Evolutionary conservation across 1,284 basidiomycete species (phyloP), one percentile per base, ranked within the genome.

Genomic region (Athelia sp.): DNA sequence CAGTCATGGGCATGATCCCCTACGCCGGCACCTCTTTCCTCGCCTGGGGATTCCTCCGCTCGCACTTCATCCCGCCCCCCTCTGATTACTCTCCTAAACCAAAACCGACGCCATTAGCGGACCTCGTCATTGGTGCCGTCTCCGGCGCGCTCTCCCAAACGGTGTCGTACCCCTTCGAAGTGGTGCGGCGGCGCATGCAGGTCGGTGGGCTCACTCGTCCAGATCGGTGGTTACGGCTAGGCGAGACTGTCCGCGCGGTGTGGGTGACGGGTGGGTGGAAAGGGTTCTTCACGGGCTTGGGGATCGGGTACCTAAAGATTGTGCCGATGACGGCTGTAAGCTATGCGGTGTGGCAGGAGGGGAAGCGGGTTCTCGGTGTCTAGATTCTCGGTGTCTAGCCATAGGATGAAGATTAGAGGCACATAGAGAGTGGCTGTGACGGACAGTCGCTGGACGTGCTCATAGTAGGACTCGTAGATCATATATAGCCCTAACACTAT

Each of bases 1-100:
- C 92, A n/a, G 69, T 97, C 40, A 67, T 82, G 19, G 94, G 94
- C 38, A 98, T 98, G 83, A 76, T 99, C 17, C 97, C 97, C 0
- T 99, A 99, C 61, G 94, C 95, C 1, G 97, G 97, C 8, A 94
- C 93, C 1, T 93, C 90, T 11, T 99, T 99, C 73, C 79, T 99
- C 48, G 85, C 87, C 18, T 98, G 93, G 86, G 93, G 90, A 35
- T 87, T 81, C 55, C 78, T 95, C 42, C 87, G 90, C 56, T 75
- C 87, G 3, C 72, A 73, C 48, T 72, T 92, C 50, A 69, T 86
- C 22, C 79, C 79, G 29, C 59, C 64, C 51, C 57, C 72, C 55
- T 56, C 52, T 38, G 55, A 67, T 35, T 65, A 68, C 9, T 29
- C 26, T 6, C 6, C 4, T 4, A 29, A 29, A 29, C 6, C 26